Conservation (phyloP, 192 early-diverging fungal species). For the Entomortierella lignicola region DNA sequence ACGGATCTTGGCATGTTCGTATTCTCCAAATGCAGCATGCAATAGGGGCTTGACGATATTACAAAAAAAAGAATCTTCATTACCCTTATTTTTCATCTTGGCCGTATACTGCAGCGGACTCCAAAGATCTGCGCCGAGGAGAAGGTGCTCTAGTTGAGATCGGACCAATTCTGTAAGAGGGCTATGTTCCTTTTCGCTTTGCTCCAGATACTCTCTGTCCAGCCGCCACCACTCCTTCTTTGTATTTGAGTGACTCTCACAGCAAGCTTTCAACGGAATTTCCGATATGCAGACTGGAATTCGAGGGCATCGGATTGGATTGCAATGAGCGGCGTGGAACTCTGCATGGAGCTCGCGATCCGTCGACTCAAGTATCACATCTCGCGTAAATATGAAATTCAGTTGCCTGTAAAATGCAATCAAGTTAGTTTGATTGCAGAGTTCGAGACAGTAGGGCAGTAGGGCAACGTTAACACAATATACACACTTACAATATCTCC, state of each 20-base stretch:
- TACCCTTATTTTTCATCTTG: constrained; percentile 25
- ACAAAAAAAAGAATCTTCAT: constrained; percentile 28
- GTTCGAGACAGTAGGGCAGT: constrained; percentile 2
- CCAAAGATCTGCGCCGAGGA: constrained; percentile 35
- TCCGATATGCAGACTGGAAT: constrained; percentile 31
- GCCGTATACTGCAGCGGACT: constrained; percentile 27
- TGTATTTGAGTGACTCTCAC: constrained; percentile 27
- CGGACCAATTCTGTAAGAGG: constrained; percentile 33
- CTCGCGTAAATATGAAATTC: constrained; percentile 28
- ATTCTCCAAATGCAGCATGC: constrained; percentile 27
- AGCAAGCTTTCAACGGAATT: constrained; percentile 22
- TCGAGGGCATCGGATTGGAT: constrained; percentile 28
- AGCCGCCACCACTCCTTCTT: constrained; percentile 28
- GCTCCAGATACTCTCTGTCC: constrained; percentile 29
- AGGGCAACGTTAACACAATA: constrained; percentile 1
- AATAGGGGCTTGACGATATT: constrained; percentile 29
- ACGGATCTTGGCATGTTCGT: constrained; percentile 28
- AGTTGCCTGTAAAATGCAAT: constrained; percentile 12
- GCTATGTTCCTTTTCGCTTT: constrained; percentile 13
- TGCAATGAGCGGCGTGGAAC: constrained; percentile 20
- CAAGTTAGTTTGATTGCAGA: neutral
- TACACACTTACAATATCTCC: constrained; percentile 21
- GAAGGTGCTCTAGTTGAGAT: constrained; percentile 27
- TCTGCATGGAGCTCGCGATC: constrained; percentile 20
- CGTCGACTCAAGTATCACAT: constrained; percentile 20